phyloP scores from a whole-genome alignment of 2,329 filamentous ascomycete genomes.

The Nothopassalora personata region DNA sequence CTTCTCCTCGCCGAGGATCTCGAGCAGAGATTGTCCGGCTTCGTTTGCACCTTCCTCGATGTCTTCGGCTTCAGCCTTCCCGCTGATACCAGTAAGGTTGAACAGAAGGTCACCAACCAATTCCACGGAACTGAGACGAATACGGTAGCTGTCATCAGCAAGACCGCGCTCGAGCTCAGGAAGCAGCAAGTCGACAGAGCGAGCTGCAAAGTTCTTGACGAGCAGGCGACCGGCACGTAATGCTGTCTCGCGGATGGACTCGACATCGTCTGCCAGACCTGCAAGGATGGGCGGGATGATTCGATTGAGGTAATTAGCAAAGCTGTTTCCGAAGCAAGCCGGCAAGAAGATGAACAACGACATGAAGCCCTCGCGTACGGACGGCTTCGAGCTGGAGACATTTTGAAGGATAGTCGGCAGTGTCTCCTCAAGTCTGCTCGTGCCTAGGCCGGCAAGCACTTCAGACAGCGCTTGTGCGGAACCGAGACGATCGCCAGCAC shows the following conservation, averaged over 20 bases:
- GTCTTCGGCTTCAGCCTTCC: conserved; percentile 68
- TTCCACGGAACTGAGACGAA: conserved; percentile 96
- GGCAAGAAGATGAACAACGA: conserved; percentile 98
- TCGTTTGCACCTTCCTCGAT: conserved; percentile 78
- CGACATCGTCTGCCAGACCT: conserved; percentile 90
- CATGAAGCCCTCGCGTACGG: conserved; percentile 98
- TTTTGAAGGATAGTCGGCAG: conserved; percentile 95
- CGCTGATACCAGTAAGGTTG: conserved; percentile 91
- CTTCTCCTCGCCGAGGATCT: conserved; percentile 91
- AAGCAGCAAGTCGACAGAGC: conserved; percentile 86
- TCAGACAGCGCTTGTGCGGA: conserved; percentile 95
- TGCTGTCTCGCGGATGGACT: conserved; percentile 95
- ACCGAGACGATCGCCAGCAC: conserved; percentile 89
- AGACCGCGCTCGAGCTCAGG: conserved; percentile 93
- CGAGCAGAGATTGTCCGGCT: conserved; percentile 85
- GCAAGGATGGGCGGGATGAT: conserved; percentile 94
- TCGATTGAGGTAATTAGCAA: conserved; percentile 87
- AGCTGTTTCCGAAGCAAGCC: conserved; percentile 98
- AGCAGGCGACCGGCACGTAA: conserved; percentile 86
- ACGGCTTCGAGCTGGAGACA: conserved; percentile 80
- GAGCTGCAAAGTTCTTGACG: conserved; percentile 96
- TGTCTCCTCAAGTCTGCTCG: conserved; percentile 86
- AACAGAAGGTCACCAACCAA: conserved; percentile 94
- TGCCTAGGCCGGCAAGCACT: conserved; percentile 91
- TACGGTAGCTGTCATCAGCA: conserved; percentile 95